phyloP scores from a whole-genome alignment of 495 filamentous ascomycete genomes.

The Aspergillus steynii region DNA sequence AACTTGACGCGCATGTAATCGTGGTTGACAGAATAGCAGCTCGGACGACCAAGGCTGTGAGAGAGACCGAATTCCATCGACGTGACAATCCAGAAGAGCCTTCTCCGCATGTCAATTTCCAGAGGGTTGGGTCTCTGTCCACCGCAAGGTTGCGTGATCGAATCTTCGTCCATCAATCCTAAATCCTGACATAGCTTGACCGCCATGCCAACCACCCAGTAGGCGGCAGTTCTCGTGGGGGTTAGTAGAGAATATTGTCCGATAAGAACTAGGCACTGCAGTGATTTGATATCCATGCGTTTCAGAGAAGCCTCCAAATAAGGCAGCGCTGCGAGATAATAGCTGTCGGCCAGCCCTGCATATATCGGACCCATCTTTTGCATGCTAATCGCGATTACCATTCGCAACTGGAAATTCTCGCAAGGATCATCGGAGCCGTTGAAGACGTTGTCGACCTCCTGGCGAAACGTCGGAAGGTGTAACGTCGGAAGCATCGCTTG shows the following conservation, averaged over 20 bases:
- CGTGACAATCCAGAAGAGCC: constrained; percentile 81
- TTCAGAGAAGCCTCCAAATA: constrained; percentile 75
- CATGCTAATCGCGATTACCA: constrained; percentile 90
- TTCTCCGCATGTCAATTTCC: constrained; percentile 83
- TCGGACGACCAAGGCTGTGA: constrained; percentile 81
- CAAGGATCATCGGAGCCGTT: constrained; percentile 71
- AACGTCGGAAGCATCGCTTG: constrained; percentile 83
- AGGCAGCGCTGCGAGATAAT: constrained; percentile 83
- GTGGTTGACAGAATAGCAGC: constrained; percentile 71
- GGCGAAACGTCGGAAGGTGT: constrained; percentile 76
- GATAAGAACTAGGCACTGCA: constrained; percentile 88
- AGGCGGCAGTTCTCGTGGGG: constrained; percentile 83
- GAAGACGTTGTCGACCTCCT: constrained; percentile 78
- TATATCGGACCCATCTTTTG: constrained; percentile 81
- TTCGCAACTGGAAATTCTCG: constrained; percentile 80
- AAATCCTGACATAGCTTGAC: constrained; percentile 83
- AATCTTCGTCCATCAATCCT: constrained; percentile 81
- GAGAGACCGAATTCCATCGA: constrained; percentile 87
- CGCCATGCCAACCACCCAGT: constrained; percentile 86
- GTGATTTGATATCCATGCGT: constrained; percentile 77
- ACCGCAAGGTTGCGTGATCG: constrained; percentile 59
- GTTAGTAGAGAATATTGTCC: constrained; percentile 90
- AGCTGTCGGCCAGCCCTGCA: constrained; percentile 84
- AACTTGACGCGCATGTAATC: constrained; percentile 82
- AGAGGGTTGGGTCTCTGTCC: constrained; percentile 56